A percentile compares a stretch with the other conserved stretches of the same genome.
Evolutionary conservation across 2,329 filamentous ascomycete species (phyloP).

Genomic region (Amesomyces nigricolor): DNA sequence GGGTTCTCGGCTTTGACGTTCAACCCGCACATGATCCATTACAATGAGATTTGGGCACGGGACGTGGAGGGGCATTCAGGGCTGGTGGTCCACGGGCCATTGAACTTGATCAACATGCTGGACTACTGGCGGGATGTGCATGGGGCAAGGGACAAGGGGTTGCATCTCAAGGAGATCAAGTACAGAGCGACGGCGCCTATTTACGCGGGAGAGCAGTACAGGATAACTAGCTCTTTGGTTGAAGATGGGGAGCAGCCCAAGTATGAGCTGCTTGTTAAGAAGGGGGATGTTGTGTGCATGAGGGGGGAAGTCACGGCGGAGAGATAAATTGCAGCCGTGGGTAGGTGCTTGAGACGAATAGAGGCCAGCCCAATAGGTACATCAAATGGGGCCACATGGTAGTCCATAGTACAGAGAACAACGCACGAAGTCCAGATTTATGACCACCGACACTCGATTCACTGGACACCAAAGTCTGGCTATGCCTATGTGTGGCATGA

Average conservation of each 20-base stretch:
- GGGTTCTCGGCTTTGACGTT: slow-evolving; percentile 80
- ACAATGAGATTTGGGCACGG: slow-evolving; percentile 61
- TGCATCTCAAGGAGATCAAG: slow-evolving; percentile 42
- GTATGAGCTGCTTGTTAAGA: slow-evolving; percentile 44
- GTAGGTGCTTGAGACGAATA: too few relatives aligned
- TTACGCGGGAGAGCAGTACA: slow-evolving; percentile 61
- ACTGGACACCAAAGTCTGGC: too few relatives aligned
- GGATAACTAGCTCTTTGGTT: slow-evolving; percentile 45
- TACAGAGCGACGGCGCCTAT: slow-evolving; percentile 67
- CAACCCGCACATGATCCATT: slow-evolving; percentile 82
- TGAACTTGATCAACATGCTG: slow-evolving; percentile 68
- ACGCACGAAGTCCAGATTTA: too few relatives aligned
- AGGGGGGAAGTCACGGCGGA: slow-evolving; percentile 29
- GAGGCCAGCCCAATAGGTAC: too few relatives aligned
- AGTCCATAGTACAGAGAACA: too few relatives aligned
- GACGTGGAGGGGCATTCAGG: slow-evolving; percentile 63
- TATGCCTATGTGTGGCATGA: too few relatives aligned
- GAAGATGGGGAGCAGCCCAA: slow-evolving; percentile 32
- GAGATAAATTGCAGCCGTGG: too few relatives aligned
- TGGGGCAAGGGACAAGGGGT: slow-evolving; percentile 23
- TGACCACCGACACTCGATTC: too few relatives aligned
- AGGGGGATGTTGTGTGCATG: slow-evolving; percentile 34
- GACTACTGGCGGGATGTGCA: slow-evolving; percentile 58
- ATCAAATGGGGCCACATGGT: too few relatives aligned
- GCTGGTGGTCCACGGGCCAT: slow-evolving; percentile 72